Evolutionary conservation across 2,329 filamentous ascomycete species (phyloP).

Genomic region (Venturia oleaginea): DNA sequence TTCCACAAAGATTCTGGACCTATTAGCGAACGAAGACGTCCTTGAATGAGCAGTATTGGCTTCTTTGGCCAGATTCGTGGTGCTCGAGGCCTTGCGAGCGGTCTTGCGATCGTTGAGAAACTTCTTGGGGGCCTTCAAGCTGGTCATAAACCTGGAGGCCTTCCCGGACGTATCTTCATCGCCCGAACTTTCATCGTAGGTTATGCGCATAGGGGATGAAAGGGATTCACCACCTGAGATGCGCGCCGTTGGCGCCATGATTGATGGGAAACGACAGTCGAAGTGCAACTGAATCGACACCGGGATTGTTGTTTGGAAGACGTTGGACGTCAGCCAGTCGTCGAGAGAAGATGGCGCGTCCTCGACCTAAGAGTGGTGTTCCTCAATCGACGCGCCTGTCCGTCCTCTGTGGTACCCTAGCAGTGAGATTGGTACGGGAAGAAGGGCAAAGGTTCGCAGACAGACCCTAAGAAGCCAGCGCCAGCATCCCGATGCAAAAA

Average conservation of each 20-base stretch:
- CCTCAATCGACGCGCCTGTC: background rate
- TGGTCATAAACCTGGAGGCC: slow-evolving; percentile 7
- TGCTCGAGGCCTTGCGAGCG: background rate
- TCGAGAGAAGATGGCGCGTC: background rate
- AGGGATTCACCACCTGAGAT: slow-evolving; percentile 11
- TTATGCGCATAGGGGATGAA: slow-evolving; percentile 11
- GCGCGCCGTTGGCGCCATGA: slow-evolving; percentile 8
- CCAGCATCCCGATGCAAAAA: slow-evolving; percentile 1
- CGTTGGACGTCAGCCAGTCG: background rate
- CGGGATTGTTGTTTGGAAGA: slow-evolving; percentile 5
- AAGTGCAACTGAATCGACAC: background rate
- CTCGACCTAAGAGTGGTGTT: background rate
- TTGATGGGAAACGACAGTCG: background rate
- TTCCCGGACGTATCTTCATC: slow-evolving; percentile 10
- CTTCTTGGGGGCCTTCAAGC: background rate
- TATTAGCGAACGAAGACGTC: background rate
- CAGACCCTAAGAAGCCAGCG: slow-evolving; percentile 1
- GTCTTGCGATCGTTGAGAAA: background rate
- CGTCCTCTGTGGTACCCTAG: background rate
- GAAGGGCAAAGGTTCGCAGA: background rate
- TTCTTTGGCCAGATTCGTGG: background rate
- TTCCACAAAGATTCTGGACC: slow-evolving; percentile 1
- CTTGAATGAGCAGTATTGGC: background rate
- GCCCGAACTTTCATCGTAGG: slow-evolving; percentile 6
- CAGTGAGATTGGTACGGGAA: slow-evolving; percentile 6